These are phyloP conservation scores for Colletotrichum sp. DNA, from an alignment of 2,329 filamentous ascomycete species.

Conservation along the genomic window DNA sequence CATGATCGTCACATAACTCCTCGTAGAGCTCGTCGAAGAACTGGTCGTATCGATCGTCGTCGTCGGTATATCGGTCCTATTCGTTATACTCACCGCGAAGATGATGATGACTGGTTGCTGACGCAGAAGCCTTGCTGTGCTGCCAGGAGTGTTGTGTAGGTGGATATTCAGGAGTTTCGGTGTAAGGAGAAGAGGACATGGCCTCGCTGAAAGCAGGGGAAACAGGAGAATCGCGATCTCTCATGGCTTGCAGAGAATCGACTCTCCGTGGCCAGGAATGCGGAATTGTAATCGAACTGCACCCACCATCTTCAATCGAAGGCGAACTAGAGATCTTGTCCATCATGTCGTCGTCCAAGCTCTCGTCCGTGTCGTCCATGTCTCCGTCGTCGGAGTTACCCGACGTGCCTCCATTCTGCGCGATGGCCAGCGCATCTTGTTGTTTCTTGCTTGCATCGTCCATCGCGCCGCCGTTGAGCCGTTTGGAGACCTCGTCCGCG, in stretches of 20 bases:
- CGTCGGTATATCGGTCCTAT: slow-evolving; percentile 22
- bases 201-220: slow-evolving; percentile 35
- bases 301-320: slow-evolving; percentile 99
- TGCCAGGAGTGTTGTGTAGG: slow-evolving; percentile 28
- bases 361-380: slow-evolving; percentile 72
- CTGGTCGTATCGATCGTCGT: slow-evolving; percentile 23
- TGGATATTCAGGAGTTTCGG: slow-evolving; percentile 38
- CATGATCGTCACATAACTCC: slow-evolving; percentile 10
- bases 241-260: slow-evolving; percentile 42
- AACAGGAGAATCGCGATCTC: slow-evolving; percentile 33
- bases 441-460: slow-evolving; percentile 33
- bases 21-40: slow-evolving; percentile 28
- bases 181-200: slow-evolving; percentile 48
- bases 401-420: slow-evolving; percentile 64
- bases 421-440: slow-evolving; percentile 54
- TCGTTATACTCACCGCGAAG: slow-evolving; percentile 52
- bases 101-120: slow-evolving; percentile 47
- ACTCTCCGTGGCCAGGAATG: slow-evolving; percentile 48
- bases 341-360: slow-evolving; percentile 90
- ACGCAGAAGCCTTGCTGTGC: slow-evolving; percentile 36
- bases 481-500: slow-evolving; percentile 42
- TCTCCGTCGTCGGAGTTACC: slow-evolving; percentile 64
- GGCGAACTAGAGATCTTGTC: slow-evolving; percentile 99
- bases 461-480: slow-evolving; percentile 34
- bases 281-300: slow-evolving; percentile 44